phyloP scores from a whole-genome alignment of 805 yeast genomes.

The Starmerella bombicola region DNA sequence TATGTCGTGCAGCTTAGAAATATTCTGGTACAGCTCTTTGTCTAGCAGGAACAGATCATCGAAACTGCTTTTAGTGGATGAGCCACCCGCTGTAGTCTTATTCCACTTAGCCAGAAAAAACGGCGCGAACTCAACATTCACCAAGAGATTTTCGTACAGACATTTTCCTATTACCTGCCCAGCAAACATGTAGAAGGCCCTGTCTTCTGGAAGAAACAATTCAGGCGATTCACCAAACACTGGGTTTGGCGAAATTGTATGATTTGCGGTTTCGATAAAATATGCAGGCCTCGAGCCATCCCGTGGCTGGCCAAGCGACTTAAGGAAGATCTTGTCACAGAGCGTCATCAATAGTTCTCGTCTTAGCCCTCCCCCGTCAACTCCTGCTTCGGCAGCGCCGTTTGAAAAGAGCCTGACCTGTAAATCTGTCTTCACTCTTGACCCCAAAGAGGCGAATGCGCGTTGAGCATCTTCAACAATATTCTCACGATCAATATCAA shows the following conservation, averaged over 20 bases:
- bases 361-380: slow-evolving; percentile 94
- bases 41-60: slow-evolving; percentile 72
- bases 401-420: slow-evolving; percentile 58
- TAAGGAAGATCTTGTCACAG: slow-evolving; percentile 49
- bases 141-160: slow-evolving; percentile 64
- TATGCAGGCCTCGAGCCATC: slow-evolving; percentile 20
- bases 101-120: slow-evolving; percentile 64
- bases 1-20: slow-evolving; percentile 50
- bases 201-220: slow-evolving; percentile 4
- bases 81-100: slow-evolving; percentile 27
- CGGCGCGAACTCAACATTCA: slow-evolving; percentile 76
- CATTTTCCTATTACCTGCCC: slow-evolving; percentile 86
- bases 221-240: slow-evolving; percentile 20
- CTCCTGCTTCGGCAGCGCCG: slow-evolving; percentile 72
- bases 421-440: slow-evolving; percentile 45
- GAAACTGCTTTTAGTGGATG: slow-evolving; percentile 39
- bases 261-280: slow-evolving; percentile 37
- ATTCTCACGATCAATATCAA: slow-evolving; percentile 46
- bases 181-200: slow-evolving; percentile 39
- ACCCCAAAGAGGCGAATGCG: slow-evolving; percentile 42
- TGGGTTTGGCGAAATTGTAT: slow-evolving; percentile 67
- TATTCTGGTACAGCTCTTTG: slow-evolving; percentile 46
- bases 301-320: neutral
- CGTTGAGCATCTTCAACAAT: slow-evolving; percentile 65
- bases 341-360: slow-evolving; percentile 76